Evolutionary conservation across 164 flowering plant species (phyloP).

Genomic region (Annona cherimola): DNA sequence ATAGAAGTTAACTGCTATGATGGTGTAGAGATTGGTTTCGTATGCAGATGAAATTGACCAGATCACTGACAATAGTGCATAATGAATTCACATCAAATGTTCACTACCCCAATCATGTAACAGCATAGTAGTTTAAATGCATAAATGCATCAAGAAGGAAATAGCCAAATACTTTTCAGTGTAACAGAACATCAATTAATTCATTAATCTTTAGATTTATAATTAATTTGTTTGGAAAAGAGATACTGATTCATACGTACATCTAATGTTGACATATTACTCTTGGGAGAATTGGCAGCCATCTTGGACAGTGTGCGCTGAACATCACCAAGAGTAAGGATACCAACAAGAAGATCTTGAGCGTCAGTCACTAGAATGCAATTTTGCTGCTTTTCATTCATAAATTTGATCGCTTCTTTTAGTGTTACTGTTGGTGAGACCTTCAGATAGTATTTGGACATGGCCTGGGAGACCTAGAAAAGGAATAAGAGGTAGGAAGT

Average conservation of each 20-base stretch:
- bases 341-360: slow-evolving; percentile 80
- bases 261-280: slow-evolving; percentile 40
- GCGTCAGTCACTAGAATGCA: slow-evolving; percentile 68
- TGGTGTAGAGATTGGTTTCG: not conserved
- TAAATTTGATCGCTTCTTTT: slow-evolving; percentile 52
- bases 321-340: slow-evolving; percentile 77
- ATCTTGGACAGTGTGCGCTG: slow-evolving; percentile 44
- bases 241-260: slow-evolving; percentile 36
- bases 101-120: not conserved
- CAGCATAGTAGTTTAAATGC: not conserved
- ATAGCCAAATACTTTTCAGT: not conserved
- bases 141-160: not conserved
- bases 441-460: slow-evolving; percentile 65
- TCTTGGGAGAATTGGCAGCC: slow-evolving; percentile 31
- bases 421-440: slow-evolving; percentile 41
- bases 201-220: too few relatives aligned
- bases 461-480: slow-evolving; percentile 76
- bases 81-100: not conserved
- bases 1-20: not conserved
- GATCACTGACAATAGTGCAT: not conserved
- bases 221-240: too few relatives aligned
- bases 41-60: not conserved
- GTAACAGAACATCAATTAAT: not conserved
- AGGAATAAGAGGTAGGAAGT: not conserved
- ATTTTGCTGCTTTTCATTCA: slow-evolving; percentile 60